Conservation (phyloP, 192 early-diverging fungal genomes). For the Coemansia sp. region DNA sequence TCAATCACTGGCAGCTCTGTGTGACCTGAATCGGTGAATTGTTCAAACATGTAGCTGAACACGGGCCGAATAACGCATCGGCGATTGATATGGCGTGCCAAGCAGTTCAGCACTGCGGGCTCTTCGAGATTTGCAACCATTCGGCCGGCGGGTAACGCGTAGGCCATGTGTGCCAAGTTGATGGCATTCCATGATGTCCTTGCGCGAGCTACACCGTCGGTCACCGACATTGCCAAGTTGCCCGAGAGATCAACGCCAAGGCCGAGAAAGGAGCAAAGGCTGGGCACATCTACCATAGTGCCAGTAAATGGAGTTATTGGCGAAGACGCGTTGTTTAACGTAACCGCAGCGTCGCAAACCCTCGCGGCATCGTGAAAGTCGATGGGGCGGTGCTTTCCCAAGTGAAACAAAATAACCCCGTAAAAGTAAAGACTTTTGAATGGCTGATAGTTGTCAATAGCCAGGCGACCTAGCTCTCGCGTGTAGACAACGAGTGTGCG, state of each 20-base stretch:
- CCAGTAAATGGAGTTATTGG: not conserved
- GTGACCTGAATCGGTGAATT: constrained; percentile 2
- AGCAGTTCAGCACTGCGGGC: constrained; percentile 10
- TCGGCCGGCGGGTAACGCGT: constrained; percentile 28
- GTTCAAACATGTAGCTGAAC: constrained; percentile 32
- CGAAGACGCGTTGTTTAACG: constrained; percentile 36
- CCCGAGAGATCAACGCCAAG: constrained; percentile 14
- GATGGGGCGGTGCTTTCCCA: constrained; percentile 11
- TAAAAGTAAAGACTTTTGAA: constrained; percentile 45
- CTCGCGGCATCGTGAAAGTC: constrained; percentile 12
- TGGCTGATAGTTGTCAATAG: constrained; percentile 38
- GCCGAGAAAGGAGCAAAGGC: constrained; percentile 30
- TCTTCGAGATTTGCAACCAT: constrained; percentile 27
- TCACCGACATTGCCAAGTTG: constrained; percentile 13
- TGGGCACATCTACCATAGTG: constrained; percentile 9
- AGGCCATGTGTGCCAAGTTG: constrained; percentile 20
- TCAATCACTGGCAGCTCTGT: constrained; percentile 20
- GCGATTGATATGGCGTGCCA: constrained; percentile 12
- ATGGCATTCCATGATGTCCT: constrained; percentile 9
- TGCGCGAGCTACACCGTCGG: not conserved
- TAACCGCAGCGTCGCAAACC: constrained; percentile 40
- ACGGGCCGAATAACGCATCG: constrained; percentile 43
- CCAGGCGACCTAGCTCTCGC: constrained; percentile 31
- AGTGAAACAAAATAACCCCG: constrained; percentile 30
- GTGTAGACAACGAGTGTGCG: constrained; percentile 21